Conservation (phyloP, 1,284 basidiomycete genomes). For the Ceratobasidium sp. region DNA sequence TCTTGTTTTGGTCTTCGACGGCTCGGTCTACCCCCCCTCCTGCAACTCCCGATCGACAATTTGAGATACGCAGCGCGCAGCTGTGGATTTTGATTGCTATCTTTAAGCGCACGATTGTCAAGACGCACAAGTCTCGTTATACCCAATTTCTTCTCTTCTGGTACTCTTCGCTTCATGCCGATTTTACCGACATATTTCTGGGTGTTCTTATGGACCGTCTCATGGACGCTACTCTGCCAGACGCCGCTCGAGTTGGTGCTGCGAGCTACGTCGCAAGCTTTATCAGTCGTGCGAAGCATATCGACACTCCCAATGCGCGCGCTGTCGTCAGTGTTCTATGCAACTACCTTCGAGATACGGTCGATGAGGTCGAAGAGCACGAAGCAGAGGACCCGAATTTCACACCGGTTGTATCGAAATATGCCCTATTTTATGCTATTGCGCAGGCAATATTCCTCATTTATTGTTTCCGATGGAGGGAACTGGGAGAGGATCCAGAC, state of each 20-base stretch:
- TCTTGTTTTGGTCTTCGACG: conserved; percentile 41
- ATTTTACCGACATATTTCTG: conserved; percentile 93
- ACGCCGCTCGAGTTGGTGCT: conserved; percentile 85
- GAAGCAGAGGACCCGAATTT: conserved; percentile 62
- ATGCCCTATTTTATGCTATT: conserved; percentile 87
- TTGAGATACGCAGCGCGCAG: conserved; percentile 59
- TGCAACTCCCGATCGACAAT: conserved; percentile 41
- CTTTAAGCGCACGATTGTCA: conserved; percentile 92
- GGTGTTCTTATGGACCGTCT: conserved; percentile 91
- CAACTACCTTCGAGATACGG: conserved; percentile 79
- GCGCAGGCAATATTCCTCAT: conserved; percentile 94
- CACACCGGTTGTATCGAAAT: conserved; percentile 50
- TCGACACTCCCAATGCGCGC: conserved; percentile 79
- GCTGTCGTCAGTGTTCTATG: conserved; percentile 86
- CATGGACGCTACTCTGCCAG: conserved; percentile 68
- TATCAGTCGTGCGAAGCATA: conserved; percentile 89
- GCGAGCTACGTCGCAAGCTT: conserved; percentile 93
- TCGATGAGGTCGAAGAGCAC: conserved; percentile 75
- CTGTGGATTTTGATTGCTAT: conserved; percentile 92
- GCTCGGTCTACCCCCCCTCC: conserved; percentile 50
- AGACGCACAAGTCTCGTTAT: conserved; percentile 96
- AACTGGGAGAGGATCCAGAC: conserved; percentile 66
- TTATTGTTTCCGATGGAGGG: conserved; percentile 98
- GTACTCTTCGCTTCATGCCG: conserved; percentile 88
- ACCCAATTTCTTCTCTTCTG: conserved; percentile 98